These are phyloP conservation scores for Huntiella savannae DNA, from an alignment of 2,329 filamentous ascomycete species.

Conservation along the genomic window DNA sequence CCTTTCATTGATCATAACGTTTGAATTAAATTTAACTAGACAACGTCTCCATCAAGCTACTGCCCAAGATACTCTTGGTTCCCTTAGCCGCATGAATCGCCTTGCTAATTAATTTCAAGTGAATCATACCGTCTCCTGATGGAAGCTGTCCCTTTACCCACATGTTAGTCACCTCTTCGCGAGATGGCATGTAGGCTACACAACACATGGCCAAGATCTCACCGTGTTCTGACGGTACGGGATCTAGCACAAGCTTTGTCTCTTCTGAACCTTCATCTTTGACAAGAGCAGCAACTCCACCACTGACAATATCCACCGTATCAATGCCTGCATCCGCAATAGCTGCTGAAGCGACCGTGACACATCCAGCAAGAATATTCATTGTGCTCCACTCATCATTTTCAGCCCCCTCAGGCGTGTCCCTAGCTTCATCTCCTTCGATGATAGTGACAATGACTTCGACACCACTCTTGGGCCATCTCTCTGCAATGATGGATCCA, in stretches of 20 bases:
- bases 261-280: slow-evolving; percentile 17
- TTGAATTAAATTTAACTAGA: slow-evolving; percentile 12
- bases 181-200: slow-evolving; percentile 67
- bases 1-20: too few relatives aligned
- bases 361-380: slow-evolving; percentile 78
- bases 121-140: slow-evolving; percentile 19
- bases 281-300: slow-evolving; percentile 72
- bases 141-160: slow-evolving; percentile 67
- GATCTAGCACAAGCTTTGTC: slow-evolving; percentile 51
- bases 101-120: slow-evolving; percentile 20
- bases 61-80: slow-evolving; percentile 17
- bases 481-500: slow-evolving; percentile 75
- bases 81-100: slow-evolving; percentile 25
- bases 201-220: slow-evolving; percentile 68
- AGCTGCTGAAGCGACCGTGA: slow-evolving; percentile 83
- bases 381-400: slow-evolving; percentile 69
- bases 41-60: slow-evolving; percentile 20
- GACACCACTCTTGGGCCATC: slow-evolving; percentile 97
- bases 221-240: slow-evolving; percentile 61
- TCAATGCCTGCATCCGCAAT: slow-evolving; percentile 91
- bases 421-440: slow-evolving; percentile 73
- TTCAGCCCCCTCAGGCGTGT: slow-evolving; percentile 25
- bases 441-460: slow-evolving; percentile 85
- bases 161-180: slow-evolving; percentile 84
- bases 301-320: slow-evolving; percentile 75